Base-by-base conservation (phyloP, 2,329 filamentous ascomycete species). In the Ophiocordyceps camponoti-saundersi region DNA sequence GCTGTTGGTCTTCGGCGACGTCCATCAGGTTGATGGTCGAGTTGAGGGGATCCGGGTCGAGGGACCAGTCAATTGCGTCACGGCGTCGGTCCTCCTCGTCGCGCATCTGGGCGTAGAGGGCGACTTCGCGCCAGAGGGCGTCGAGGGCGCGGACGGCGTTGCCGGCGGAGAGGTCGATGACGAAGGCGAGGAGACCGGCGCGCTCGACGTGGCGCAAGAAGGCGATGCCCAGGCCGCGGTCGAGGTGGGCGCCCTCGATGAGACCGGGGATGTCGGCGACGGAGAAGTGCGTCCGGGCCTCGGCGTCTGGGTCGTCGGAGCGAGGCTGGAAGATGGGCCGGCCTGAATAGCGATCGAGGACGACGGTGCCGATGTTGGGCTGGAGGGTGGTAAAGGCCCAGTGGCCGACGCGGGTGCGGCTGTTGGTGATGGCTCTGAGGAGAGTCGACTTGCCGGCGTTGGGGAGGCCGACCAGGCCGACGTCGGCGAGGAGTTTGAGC, bases 311-410 rank as follows among this genome's bases (percentile, higher is more conserved):
- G 6, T 61, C 69, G 55, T 58, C n/a, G n/a, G 16, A 34, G 45
- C 30, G 36, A 8, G 63, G 65, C 42, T 60, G 63, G 43, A 74
- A 62, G 6, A 66, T 48, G 1, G 88, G 86, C 0, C 85, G 78
- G 2, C 89, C 87, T 48, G 79, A 80, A 66, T 92, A 77, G 59
- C 89, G 78, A 62, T 98, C 92, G 12, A 98, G 75, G 15, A 96
- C 82, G 7, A 98, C 87, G 1, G 92, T 98, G 45, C 92, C 92
- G 47, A 98, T 93, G 55, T 94, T 95, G 3, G 92, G 92, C 54
- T 89, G 82, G 10, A 98, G 71, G 0, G 92, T 98, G 3, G 92
- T 98, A 61, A 98, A 98, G 11, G 88, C 90, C 92, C 92, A 98
- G 60, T 85, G 81, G 40, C 92, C 92, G 29, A 98, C 80, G 39